Percentiles rank a stretch among this genome's conserved stretches.
Evolutionary conservation across 768 basidiomycete genomes (phyloP).

Genomic region (Pleurotus djamor): DNA sequence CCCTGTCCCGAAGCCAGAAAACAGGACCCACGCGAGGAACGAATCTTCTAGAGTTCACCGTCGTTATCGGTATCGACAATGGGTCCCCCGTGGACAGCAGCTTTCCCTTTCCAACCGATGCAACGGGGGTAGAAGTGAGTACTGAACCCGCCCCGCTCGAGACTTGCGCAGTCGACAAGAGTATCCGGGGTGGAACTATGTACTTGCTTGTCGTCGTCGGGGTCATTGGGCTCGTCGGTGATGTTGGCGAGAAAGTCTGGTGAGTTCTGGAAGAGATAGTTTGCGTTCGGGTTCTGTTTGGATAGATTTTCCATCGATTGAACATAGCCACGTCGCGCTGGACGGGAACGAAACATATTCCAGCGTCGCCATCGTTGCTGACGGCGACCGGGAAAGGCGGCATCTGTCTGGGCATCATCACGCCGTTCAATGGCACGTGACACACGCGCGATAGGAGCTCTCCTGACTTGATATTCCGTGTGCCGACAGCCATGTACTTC

Average conservation of each 20-base stretch:
- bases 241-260: constrained; percentile 20
- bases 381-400: too few relatives aligned
- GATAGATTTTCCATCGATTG: constrained; percentile 19
- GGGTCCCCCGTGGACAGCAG: constrained; percentile 63
- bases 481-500: too few relatives aligned
- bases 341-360: constrained; percentile 46
- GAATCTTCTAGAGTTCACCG: constrained; percentile 80
- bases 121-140: constrained; percentile 17
- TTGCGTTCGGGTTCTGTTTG: constrained; percentile 38
- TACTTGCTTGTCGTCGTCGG: constrained; percentile 21
- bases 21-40: constrained; percentile 72
- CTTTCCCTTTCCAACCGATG: constrained; percentile 20
- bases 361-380: constrained; percentile 39
- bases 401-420: too few relatives aligned
- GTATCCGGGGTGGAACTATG: constrained; percentile 37
- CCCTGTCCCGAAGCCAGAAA: constrained; percentile 88
- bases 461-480: too few relatives aligned
- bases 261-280: constrained; percentile 47
- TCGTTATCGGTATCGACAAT: constrained; percentile 74
- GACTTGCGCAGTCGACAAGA: constrained; percentile 26
- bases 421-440: too few relatives aligned
- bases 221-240: constrained; percentile 20
- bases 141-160: constrained; percentile 11
- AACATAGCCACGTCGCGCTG: constrained; percentile 36
- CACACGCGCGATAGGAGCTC: too few relatives aligned